phyloP scores from a whole-genome alignment of 2,329 filamentous ascomycete genomes.

The Ophiostoma tasmaniense region DNA sequence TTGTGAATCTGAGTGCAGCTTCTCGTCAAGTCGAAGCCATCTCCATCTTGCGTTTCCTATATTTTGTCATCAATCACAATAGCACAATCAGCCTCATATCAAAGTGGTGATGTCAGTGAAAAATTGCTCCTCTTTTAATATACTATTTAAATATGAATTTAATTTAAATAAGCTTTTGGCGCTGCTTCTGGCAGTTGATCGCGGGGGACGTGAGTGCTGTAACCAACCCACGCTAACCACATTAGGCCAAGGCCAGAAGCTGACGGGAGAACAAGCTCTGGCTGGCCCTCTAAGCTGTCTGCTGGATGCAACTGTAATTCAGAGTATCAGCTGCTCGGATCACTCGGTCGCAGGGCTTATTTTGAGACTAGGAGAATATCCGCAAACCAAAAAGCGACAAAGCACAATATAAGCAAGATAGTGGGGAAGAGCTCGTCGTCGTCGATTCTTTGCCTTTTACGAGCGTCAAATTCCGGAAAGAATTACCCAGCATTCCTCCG shows the following conservation, averaged over 20 bases:
- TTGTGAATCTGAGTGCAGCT: background rate
- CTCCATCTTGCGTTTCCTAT: background rate
- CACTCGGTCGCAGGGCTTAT: constrained; percentile 12
- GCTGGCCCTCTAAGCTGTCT: background rate
- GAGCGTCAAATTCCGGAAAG: background rate
- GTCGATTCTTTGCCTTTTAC: background rate
- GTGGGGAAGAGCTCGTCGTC: constrained; percentile 7
- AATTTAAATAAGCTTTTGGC: background rate
- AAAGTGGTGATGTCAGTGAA: constrained; percentile 7
- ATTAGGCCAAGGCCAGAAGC: background rate
- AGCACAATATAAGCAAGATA: background rate
- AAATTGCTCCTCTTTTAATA: background rate
- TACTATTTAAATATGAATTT: background rate
- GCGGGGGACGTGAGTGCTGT: background rate
- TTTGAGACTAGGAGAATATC: constrained; percentile 1
- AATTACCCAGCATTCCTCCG: background rate
- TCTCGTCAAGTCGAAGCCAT: background rate
- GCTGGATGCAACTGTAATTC: background rate
- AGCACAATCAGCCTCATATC: background rate
- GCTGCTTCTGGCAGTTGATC: background rate
- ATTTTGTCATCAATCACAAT: no score
- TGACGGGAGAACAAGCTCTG: background rate
- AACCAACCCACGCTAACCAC: background rate
- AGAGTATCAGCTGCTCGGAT: constrained; percentile 12
- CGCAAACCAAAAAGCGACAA: background rate